Evolutionary conservation across 1,284 basidiomycete species (phyloP), one percentile per base, ranked within the genome.

Genomic region (Boletus albobrunnescens): DNA sequence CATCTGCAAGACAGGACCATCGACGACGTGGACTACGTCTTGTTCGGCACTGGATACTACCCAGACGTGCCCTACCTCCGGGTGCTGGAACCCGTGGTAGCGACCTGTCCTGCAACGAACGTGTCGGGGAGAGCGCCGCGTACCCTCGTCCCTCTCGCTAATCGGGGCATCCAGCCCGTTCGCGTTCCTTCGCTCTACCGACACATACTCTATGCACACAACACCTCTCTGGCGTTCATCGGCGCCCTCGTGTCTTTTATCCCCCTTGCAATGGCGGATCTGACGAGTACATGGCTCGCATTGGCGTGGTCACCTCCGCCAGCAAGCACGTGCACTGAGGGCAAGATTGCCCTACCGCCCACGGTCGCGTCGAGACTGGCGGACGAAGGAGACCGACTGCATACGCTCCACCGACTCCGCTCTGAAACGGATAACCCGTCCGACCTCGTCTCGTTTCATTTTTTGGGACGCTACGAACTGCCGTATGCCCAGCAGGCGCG

Each of bases 1-100:
- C 54, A 66, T 19, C 55, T 75, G 6, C 42, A 58, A 33, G 72
- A 74, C 38, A 61, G 63, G 12, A 53, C 53, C 3, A 58, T 76
- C 32, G 53, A 57, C 6, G 64, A 69, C 30, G 59, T 77, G n/a
- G 73, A 76, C 47, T 26, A 55, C 11, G 67, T 78, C 19, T 46
- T 75, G 11, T 58, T 72, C 16, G 73, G 72, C 10, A 76, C 74
- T 2, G 76, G 74, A 2, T 77, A 76, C 39, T 66, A 57, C 22
- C 70, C 70, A 10, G 55, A 65, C 11, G 68, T 73, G 3, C 58
- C 64, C 8, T 74, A 76, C 54, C 57, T 77, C n/a, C 65, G 67
- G n/a, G 67, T 74, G 6, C 57, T 71, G 16, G 50, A 59, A 11
- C 43, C 49, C 4, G 17, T 28, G 7, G 13, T 7, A 3, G 2